Base-by-base conservation (phyloP, 1,284 basidiomycete genomes). In the Kwoniella shivajii region DNA sequence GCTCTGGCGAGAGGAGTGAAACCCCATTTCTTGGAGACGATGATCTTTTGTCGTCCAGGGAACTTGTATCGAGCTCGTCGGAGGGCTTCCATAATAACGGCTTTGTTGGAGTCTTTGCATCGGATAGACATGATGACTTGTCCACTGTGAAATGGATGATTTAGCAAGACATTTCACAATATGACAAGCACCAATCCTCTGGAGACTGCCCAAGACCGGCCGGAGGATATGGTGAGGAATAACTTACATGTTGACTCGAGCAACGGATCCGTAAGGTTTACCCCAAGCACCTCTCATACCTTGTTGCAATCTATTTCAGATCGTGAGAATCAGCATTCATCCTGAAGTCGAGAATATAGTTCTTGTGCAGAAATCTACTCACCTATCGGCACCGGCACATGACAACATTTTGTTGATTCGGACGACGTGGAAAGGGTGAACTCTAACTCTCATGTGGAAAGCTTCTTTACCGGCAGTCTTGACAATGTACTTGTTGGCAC, bases 361-460 rank as follows among this genome's bases (percentile, higher is more conserved):
- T n/a, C n/a, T n/a, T n/a, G n/a, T n/a, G n/a, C 59, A 10, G 34
- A 10, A 10, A 16, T 22, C 18, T 13, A 46, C 51, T 53, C 26
- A 53, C 66, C 76, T 84, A 93, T 98, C 95, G 73, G 95, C 94
- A 78, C 95, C 95, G 71, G 95, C 95, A 80, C 95, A 97, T 61
- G 89, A 92, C 84, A 98, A 91, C 91, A 97, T 98, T 88, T 99
- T 99, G 90, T 99, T 97, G 88, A 97, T 98, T 70, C 95, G 90
- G 81, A 99, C 82, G 70, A 98, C 92, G 80, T 98, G 95, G 92
- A 90, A 97, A 61, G 95, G 95, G 83, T 99, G 95, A 57, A 92
- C 92, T 66, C 94, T 90, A 69, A 99, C 92, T 73, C 95, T 87
- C 79, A 98, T 80, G 81, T 99, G 95, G 93, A 99, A 98, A 20